These are phyloP conservation scores for Penicillium alfredii DNA, from an alignment of 495 filamentous ascomycete species.

Conservation along the genomic window DNA sequence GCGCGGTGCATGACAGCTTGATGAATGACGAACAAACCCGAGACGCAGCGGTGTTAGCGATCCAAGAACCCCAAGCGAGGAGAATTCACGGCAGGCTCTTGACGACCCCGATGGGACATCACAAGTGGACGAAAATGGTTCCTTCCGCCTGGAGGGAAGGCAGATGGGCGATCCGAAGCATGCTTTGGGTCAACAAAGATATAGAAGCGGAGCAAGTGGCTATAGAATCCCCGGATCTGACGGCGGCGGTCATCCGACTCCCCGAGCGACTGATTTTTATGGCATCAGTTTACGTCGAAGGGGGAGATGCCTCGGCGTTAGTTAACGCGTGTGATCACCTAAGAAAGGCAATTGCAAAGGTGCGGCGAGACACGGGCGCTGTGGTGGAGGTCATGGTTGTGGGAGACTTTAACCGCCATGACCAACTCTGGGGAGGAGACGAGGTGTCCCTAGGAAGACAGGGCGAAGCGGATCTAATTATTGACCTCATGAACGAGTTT, in stretches of 20 bases:
- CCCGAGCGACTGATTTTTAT: constrained; percentile 18
- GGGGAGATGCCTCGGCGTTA: constrained; percentile 8
- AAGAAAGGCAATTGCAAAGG: constrained; percentile 9
- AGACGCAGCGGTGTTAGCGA: constrained; percentile 16
- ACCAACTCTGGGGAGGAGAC: constrained; percentile 36
- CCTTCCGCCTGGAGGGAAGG: constrained; percentile 17
- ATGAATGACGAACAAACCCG: constrained; percentile 23
- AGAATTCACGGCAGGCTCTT: constrained; percentile 17
- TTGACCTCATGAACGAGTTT: constrained; percentile 30
- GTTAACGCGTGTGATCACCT: constrained; percentile 8
- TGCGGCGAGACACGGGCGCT: constrained; percentile 9
- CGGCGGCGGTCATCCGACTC: constrained; percentile 18
- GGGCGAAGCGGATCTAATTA: constrained; percentile 30
- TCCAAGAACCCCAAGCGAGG: constrained; percentile 23
- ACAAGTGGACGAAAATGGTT: constrained; percentile 27
- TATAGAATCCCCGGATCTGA: constrained; percentile 23
- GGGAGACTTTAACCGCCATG: constrained; percentile 32
- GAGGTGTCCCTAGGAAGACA: constrained; percentile 21
- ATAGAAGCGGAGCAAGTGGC: constrained; percentile 21
- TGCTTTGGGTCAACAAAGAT: constrained; percentile 28
- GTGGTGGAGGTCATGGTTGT: constrained; percentile 20
- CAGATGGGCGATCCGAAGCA: constrained; percentile 24
- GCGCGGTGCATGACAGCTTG: constrained; percentile 19
- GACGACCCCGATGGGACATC: constrained; percentile 22
- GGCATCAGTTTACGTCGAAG: constrained; percentile 24